phyloP scores from a whole-genome alignment of 441 rosid genomes.

The Arabidopsis hybrid region DNA sequence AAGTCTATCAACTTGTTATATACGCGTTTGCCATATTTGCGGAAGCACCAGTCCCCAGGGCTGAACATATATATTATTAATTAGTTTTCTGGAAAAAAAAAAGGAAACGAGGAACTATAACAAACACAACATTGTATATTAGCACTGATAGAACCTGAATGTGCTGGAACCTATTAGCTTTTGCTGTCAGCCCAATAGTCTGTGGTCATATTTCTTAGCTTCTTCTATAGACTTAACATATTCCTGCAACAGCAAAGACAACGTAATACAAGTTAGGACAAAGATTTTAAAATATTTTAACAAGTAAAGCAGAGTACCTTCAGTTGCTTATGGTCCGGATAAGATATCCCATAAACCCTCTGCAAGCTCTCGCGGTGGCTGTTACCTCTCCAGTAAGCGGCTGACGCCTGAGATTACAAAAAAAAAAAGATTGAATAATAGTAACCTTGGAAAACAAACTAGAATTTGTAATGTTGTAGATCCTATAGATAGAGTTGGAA shows the following conservation, averaged over 20 bases:
- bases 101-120: no score
- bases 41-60: slow-evolving; percentile 98
- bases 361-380: slow-evolving; percentile 88
- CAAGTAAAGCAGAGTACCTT: slow-evolving; percentile 53
- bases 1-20: slow-evolving; percentile 84
- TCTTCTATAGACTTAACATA: no score
- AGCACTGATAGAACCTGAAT: slow-evolving; percentile 58
- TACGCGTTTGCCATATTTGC: slow-evolving; percentile 82
- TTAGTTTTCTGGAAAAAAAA: no score
- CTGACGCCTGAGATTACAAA: slow-evolving; percentile 73
- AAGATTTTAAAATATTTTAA: background rate
- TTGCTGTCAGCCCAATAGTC: no score
- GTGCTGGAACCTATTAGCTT: no score
- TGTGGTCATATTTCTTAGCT: no score
- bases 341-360: slow-evolving; percentile 97
- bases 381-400: slow-evolving; percentile 94
- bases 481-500: slow-evolving; percentile 4
- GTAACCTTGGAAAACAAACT: background rate
- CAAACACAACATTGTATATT: background rate
- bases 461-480: slow-evolving; percentile 8
- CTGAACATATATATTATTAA: no score
- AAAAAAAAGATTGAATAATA: background rate
- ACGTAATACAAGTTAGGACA: no score
- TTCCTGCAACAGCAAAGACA: no score
- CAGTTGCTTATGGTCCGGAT: slow-evolving; percentile 82